A percentile compares a stretch with the other conserved stretches of the same genome.
phyloP scores from a whole-genome alignment of 768 basidiomycete genomes.

The Termitomyces sp. region DNA sequence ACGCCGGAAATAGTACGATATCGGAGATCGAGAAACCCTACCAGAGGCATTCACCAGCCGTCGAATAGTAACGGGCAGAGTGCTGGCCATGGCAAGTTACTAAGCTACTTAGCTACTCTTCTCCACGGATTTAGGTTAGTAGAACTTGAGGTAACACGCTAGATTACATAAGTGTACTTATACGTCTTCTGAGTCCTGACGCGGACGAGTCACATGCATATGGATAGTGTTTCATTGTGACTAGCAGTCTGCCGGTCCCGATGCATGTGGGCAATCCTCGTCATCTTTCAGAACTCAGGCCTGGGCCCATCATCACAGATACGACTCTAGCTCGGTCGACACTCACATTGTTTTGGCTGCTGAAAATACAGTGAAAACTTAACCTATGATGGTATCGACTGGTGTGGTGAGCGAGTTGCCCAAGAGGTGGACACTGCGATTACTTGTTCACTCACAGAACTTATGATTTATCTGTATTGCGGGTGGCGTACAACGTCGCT shows the following conservation, averaged over 20 bases:
- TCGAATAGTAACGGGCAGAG: slow-evolving; percentile 1
- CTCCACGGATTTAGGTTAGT: too few species aligned
- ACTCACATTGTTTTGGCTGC: slow-evolving; percentile 53
- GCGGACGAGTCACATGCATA: too few species aligned
- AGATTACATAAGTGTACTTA: too few species aligned
- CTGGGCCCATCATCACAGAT: slow-evolving; percentile 49
- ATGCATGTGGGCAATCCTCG: slow-evolving; percentile 74
- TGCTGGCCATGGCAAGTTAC: not conserved
- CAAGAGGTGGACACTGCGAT: slow-evolving; percentile 54
- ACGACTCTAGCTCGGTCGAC: slow-evolving; percentile 25
- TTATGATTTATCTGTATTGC: not conserved
- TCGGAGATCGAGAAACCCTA: not conserved
- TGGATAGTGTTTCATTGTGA: not conserved
- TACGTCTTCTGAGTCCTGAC: too few species aligned
- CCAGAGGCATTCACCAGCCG: slow-evolving; percentile 8
- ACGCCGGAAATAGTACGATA: not conserved
- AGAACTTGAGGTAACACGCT: too few species aligned
- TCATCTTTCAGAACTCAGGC: slow-evolving; percentile 55
- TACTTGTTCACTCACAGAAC: not conserved
- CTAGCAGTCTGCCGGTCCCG: too few species aligned
- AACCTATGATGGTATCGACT: slow-evolving; percentile 85
- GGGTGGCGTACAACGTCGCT: slow-evolving; percentile 55
- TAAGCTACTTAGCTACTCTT: too few species aligned
- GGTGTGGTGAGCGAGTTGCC: slow-evolving; percentile 76
- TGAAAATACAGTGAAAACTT: too few species aligned